Evolutionary conservation across 2,329 filamentous ascomycete genomes (phyloP), one percentile per base, ranked within the genome.

Genomic region (Epichloe festucae): DNA sequence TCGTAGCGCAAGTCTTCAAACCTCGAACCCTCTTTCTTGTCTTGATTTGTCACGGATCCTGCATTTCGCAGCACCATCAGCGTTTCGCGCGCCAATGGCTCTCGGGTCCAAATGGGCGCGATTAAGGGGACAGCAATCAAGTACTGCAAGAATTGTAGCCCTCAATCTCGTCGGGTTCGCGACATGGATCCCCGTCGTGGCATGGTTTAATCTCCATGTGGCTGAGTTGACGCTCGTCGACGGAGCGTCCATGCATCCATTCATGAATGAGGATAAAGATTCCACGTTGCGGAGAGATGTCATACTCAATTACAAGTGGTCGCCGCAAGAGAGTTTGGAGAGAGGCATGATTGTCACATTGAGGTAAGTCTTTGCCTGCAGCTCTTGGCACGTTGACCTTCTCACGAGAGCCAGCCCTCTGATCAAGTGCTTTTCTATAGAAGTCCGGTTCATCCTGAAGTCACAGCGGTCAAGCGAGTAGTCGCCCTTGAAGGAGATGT

Each of bases 401-500:
- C 39, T 11, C 35, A 14, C 17, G 42, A 7, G 6, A 19, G 7
- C 12, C n/a, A 31, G 21, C 14, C 7, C 21, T 17, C 38, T 48
- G 31, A 31, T 31, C 31, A 34, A 42, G 2, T 15, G 14, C 21
- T 8, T 21, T 8, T 41, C n/a, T 36, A 41, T 56, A 89, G 85
- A 63, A 87, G 81, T 47, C 89, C 90, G 0, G 69, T 75, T 14
- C 76, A 85, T 54, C 85, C 89, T 0, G 80, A 87, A 34, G 73
- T 77, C 21, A 72, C 83, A 42, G 81, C 81, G 0, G 79, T 96
- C 36, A 98, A 98, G 71, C 77, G 93, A 41, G 77, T 98, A 11
- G 75, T 96, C 27, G 93, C 79, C 0, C 62, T 96, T 4, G 83
- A 85, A 49, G 89, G 90, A 10, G 91, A 97, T 63, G 72, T 79